Conservation (phyloP, 2,329 filamentous ascomycete genomes). For the Albifimbria verrucaria region DNA sequence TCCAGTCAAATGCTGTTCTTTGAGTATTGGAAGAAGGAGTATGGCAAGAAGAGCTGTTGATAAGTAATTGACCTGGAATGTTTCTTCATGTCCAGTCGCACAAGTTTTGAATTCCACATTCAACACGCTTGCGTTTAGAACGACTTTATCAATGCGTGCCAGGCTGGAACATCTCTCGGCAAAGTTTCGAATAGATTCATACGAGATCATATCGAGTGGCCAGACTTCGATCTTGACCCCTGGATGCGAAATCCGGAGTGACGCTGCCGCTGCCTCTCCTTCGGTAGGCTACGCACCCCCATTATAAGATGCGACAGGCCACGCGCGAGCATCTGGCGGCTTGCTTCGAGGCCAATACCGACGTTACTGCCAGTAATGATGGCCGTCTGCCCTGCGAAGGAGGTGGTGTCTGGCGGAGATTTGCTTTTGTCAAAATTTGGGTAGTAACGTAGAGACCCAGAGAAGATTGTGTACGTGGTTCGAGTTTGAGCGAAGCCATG, state of each 20-base stretch:
- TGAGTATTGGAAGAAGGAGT: not conserved
- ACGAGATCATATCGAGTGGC: not conserved
- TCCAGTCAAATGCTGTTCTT: not conserved
- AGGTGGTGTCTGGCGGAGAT: not conserved
- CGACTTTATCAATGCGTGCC: not conserved
- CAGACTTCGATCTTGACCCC: not conserved
- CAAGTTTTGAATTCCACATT: not conserved
- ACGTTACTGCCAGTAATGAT: slow-evolving; percentile 42
- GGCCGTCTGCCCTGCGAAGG: not conserved
- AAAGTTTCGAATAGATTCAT: not conserved
- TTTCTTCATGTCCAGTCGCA: not conserved
- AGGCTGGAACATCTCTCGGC: not conserved
- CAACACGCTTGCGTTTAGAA: not conserved
- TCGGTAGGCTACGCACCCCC: slow-evolving; percentile 33
- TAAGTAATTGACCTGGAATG: slow-evolving; percentile 1
- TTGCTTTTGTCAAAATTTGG: not conserved
- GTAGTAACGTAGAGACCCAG: not conserved
- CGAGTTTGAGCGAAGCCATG: too few relatives aligned
- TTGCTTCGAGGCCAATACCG: slow-evolving; percentile 43
- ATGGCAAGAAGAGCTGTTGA: not conserved
- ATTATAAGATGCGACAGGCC: slow-evolving; percentile 38
- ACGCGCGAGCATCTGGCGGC: slow-evolving; percentile 33
- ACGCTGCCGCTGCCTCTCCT: not conserved
- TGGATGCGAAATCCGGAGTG: not conserved
- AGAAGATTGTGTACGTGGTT: slow-evolving; percentile 1